Evolutionary conservation across 371 early-diverging fungal genomes (phyloP), one percentile per base, ranked within the genome.

Genomic region (Furculomyces boomerangus): DNA sequence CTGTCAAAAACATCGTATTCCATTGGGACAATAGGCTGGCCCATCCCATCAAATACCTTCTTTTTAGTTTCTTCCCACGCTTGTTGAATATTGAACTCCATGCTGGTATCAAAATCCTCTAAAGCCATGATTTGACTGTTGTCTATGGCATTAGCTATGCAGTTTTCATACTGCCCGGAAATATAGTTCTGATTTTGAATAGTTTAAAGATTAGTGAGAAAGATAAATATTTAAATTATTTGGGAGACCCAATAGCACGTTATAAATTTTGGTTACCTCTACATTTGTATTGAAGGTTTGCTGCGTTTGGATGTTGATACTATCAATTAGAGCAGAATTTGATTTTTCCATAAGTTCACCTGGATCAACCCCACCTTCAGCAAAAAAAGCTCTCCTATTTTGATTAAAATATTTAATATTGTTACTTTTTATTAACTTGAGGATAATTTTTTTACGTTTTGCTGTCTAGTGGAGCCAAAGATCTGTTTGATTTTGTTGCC

Each of bases 51-150:
- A 56, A 87, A 79, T 31, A 87, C 74, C 18, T 72, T 64, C 32
- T 71, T 67, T 64, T 83, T 78, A 16, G 72, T 63, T n/a, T 67
- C 70, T 57, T 78, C 77, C 88, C 90, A 91, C 51, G 81, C 76
- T 28, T 61, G 50, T 31, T 71, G 64, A 56, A 83, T 55, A 8
- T 66, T 59, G 7, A 65, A 40, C 25, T 79, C 74, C 63, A 77
- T 66, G 48, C 62, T 57, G 25, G 65, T 54, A 28, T 78, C 74
- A 56, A 77, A 74, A 35, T 76, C 77, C 30, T 67, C 57, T 30
- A 55, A 43, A 30, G 75, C 74, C 56, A 74, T 30, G 14, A 66
- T 30, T 52, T 72, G 71, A 45, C 73, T 67, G 61, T 80, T 81
- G 55, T 85, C 83, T 31, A 91, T 76, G 1, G 86, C 80, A 28